These are phyloP conservation scores for Gonapodya prolifera DNA, from an alignment of 192 early-diverging fungal species.

Conservation along the genomic window DNA sequence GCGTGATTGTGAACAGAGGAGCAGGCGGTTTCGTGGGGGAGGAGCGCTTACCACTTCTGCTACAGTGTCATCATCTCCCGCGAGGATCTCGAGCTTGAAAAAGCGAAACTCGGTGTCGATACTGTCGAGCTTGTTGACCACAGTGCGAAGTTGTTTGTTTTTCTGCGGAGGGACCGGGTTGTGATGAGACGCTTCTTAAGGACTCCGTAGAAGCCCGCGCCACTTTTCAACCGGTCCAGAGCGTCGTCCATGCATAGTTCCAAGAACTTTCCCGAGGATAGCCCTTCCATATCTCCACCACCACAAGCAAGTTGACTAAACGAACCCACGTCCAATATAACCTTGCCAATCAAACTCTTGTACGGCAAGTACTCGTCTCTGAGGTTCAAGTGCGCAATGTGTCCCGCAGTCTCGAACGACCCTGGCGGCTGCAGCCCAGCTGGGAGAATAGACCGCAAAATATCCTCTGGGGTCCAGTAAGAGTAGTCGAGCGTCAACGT, in stretches of 20 bases:
- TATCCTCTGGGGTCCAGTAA: constrained; percentile 79
- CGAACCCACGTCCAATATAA: constrained; percentile 73
- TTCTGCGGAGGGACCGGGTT: constrained; percentile 61
- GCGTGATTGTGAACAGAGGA: not conserved
- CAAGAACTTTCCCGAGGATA: not conserved
- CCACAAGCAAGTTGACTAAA: not conserved
- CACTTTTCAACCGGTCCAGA: not conserved
- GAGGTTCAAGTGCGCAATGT: constrained; percentile 97
- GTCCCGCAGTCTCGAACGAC: constrained; percentile 73
- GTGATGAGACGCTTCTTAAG: not conserved
- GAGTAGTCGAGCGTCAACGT: constrained; percentile 61
- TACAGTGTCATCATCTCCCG: constrained; percentile 74
- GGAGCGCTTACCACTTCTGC: constrained; percentile 56
- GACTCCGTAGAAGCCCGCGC: not conserved
- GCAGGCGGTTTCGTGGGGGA: not conserved
- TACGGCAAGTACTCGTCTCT: constrained; percentile 80
- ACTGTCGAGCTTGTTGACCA: constrained; percentile 91
- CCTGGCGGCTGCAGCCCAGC: constrained; percentile 60
- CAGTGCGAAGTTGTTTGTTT: constrained; percentile 69
- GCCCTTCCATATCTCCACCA: not conserved
- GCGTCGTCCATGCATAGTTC: not conserved
- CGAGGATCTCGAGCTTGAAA: constrained; percentile 94
- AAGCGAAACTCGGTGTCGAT: constrained; percentile 94
- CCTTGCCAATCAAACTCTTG: constrained; percentile 83
- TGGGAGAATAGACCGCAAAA: constrained; percentile 80